Conservation (phyloP, 140 eudicot genomes). For the Bidens hawaiensis region DNA sequence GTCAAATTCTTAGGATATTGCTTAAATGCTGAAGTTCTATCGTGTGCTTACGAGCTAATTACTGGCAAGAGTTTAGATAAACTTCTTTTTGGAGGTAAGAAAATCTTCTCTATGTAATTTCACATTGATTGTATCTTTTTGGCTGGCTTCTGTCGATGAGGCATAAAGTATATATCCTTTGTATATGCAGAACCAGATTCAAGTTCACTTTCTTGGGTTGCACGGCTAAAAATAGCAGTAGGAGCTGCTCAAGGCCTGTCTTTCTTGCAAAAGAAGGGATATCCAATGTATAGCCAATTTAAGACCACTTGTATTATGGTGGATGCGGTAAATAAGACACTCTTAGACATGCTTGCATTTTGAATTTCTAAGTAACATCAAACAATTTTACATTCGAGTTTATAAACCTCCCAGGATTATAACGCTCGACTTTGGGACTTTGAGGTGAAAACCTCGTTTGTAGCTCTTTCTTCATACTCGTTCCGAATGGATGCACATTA, state of each 20-base stretch:
- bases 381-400: not conserved
- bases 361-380: not conserved
- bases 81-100: constrained; percentile 20
- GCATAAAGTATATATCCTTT: not conserved
- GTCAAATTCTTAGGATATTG: constrained; percentile 29
- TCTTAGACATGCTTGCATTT: not conserved
- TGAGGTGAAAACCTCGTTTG: not conserved
- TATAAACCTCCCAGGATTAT: constrained; percentile 4
- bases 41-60: not conserved
- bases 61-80: constrained; percentile 4
- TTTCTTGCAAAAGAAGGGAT: constrained; percentile 19
- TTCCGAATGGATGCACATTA: not conserved
- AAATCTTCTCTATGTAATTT: not conserved
- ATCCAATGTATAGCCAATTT: not conserved
- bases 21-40: not conserved
- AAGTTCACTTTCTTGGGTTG: constrained; percentile 18
- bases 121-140: too few species aligned
- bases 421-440: constrained; percentile 19
- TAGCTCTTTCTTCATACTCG: not conserved
- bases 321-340: constrained; percentile 10
- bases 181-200: constrained; percentile 6
- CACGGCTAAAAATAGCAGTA: constrained; percentile 25
- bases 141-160: not conserved
- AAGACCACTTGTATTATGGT: constrained; percentile 23
- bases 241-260: constrained; percentile 30